Evolutionary conservation across 768 basidiomycete species (phyloP).

Genomic region (Inosperma sp.): DNA sequence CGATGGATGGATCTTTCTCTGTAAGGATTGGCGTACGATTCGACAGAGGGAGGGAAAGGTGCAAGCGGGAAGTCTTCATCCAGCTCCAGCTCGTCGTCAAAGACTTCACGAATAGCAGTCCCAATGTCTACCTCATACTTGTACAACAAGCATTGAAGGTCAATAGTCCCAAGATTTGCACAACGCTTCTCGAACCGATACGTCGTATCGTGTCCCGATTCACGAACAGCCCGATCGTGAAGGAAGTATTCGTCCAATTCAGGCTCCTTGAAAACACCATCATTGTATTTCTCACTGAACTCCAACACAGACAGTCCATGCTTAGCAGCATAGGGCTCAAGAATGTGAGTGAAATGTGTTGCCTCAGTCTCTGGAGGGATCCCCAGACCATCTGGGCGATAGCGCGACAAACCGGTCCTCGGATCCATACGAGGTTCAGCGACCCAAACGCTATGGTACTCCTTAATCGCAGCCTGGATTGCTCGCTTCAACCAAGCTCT

Average conservation of each 20-base stretch:
- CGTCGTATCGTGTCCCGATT: slow-evolving; percentile 94
- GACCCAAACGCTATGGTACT: slow-evolving; percentile 98
- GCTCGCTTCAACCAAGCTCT: slow-evolving; percentile 91
- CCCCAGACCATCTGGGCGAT: slow-evolving; percentile 88
- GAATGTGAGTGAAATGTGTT: slow-evolving; percentile 94
- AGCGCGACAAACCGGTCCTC: slow-evolving; percentile 91
- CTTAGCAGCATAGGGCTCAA: slow-evolving; percentile 91
- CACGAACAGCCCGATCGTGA: slow-evolving; percentile 93
- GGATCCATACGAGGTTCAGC: slow-evolving; percentile 91
- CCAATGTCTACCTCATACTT: slow-evolving; percentile 99
- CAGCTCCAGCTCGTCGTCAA: slow-evolving; percentile 86
- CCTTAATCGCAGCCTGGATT: slow-evolving; percentile 96
- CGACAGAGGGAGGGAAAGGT: slow-evolving; percentile 83
- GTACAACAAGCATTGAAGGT: slow-evolving; percentile 92
- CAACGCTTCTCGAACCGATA: slow-evolving; percentile 98
- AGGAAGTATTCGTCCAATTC: slow-evolving; percentile 94
- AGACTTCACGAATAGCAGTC: slow-evolving; percentile 94
- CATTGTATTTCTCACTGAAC: slow-evolving; percentile 95
- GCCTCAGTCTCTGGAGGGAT: slow-evolving; percentile 99
- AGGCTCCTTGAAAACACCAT: slow-evolving; percentile 77
- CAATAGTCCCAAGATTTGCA: slow-evolving; percentile 94
- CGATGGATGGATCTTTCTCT: slow-evolving; percentile 57
- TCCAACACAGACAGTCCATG: slow-evolving; percentile 91
- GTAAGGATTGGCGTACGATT: slow-evolving; percentile 59
- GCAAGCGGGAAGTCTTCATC: slow-evolving; percentile 89